Evolutionary conservation across 2,329 filamentous ascomycete species (phyloP).

Genomic region (Xylaria sp.): DNA sequence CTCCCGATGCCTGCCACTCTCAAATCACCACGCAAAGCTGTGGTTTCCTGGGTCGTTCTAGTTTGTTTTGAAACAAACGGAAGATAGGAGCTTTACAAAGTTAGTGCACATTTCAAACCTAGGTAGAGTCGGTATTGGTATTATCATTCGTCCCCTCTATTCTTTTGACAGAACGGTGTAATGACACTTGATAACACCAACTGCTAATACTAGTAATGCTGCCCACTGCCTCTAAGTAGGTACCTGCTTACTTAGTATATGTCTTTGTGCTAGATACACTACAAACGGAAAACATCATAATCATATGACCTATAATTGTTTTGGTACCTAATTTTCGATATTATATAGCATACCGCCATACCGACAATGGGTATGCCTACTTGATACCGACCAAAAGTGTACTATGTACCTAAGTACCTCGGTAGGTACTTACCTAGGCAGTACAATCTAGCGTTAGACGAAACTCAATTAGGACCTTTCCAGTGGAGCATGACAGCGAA

Average conservation of each 20-base stretch:
- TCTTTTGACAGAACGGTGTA: neutral
- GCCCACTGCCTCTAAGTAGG: too few relatives aligned
- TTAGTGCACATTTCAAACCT: too few relatives aligned
- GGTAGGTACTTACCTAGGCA: too few relatives aligned
- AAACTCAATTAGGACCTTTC: conserved; percentile 9
- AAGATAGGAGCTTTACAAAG: neutral
- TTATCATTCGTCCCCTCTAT: neutral
- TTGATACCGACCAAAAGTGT: too few relatives aligned
- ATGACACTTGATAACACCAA: neutral
- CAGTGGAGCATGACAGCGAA: conserved; percentile 29
- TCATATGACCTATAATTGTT: too few relatives aligned
- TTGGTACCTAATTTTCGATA: neutral
- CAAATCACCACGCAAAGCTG: too few relatives aligned
- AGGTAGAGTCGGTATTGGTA: too few relatives aligned
- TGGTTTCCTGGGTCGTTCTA: neutral
- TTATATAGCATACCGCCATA: too few relatives aligned
- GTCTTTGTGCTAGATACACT: too few relatives aligned
- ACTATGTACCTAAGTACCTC: too few relatives aligned
- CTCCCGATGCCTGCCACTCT: neutral
- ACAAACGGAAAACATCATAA: too few relatives aligned
- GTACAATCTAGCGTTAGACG: conserved; percentile 3
- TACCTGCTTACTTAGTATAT: neutral
- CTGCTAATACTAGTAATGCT: neutral
- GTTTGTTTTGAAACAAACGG: neutral
- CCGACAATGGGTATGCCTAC: too few relatives aligned